Evolutionary conservation across 2,329 filamentous ascomycete genomes (phyloP), one percentile per base, ranked within the genome.

Genomic region (Epichloe typhina): DNA sequence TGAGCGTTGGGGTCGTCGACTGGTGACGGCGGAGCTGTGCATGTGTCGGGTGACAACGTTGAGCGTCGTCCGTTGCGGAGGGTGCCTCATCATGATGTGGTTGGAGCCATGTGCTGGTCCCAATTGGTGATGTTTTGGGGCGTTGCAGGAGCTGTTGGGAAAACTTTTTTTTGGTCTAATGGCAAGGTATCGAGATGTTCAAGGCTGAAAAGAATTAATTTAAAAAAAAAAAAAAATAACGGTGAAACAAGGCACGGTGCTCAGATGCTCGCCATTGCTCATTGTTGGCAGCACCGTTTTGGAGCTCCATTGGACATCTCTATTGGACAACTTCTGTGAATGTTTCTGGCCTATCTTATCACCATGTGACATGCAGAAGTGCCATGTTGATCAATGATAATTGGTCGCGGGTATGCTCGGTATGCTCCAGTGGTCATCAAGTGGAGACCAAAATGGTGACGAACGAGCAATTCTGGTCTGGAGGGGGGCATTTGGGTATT

Each of bases 31-130:
- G 46, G 55, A 58, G 54, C 60, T 58, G 52, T 64, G 60, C 43
- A 68, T 50, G 21, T 61, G 59, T 51, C 60, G 63, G 21, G 60
- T 58, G 48, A 54, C 52, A 51, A 56, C 59, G 57, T 61, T 60
- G 58, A 62, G 57, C 51, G 62, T 61, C 54, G 62, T 66, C 47
- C 66, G 61, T 53, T 62, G 62, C 50, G 59, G 58, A 46, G 59
- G 59, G 51, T 55, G 52, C 57, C 62, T 66, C 66, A 69, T 69
- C 56, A 50, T 62, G 55, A 47, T 47, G 53, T 46, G 26, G 44
- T 38, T 40, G 52, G 47, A 52, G 52, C 55, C 61, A 62, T 61
- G 50, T 54, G 57, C 13, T 23, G 40, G 40, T 5, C n/a, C 12
- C 2, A 7, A 3, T 1, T 26, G 12, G 21, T 15, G 3, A 8